phyloP scores from a whole-genome alignment of 225 moss, liverwort and hornwort genomes.

The Neckera pumila region DNA sequence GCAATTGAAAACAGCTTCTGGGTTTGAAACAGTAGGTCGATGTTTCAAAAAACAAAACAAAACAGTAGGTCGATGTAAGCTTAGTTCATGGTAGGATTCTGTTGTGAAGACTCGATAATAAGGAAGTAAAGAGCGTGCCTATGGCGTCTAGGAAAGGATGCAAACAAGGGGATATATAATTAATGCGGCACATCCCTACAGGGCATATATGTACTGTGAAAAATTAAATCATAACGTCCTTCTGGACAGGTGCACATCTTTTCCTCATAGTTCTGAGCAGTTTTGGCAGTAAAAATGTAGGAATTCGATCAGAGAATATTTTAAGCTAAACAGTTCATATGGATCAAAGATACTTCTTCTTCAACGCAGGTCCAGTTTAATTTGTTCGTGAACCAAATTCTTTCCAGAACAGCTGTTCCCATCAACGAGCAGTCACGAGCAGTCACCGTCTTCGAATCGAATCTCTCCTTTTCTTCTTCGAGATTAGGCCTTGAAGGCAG shows the following conservation, averaged over 20 bases:
- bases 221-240: background rate
- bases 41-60: too few species aligned
- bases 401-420: background rate
- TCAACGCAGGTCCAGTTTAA: too few species aligned
- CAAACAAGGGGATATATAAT: background rate
- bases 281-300: background rate
- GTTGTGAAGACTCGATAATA: too few species aligned
- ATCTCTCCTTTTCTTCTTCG: too few species aligned
- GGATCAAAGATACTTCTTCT: background rate
- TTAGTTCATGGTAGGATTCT: background rate
- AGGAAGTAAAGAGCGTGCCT: background rate
- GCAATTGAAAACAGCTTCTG: too few species aligned
- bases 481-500: background rate
- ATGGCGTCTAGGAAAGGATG: background rate
- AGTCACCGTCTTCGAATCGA: background rate
- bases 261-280: too few species aligned
- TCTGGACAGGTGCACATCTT: background rate
- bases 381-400: too few species aligned
- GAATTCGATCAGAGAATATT: background rate
- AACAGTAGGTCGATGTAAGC: too few species aligned
- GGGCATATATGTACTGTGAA: background rate
- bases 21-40: background rate
- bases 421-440: background rate
- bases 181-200: background rate
- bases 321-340: background rate